phyloP scores from a whole-genome alignment of 805 yeast species.

The Lachancea fermentati region DNA sequence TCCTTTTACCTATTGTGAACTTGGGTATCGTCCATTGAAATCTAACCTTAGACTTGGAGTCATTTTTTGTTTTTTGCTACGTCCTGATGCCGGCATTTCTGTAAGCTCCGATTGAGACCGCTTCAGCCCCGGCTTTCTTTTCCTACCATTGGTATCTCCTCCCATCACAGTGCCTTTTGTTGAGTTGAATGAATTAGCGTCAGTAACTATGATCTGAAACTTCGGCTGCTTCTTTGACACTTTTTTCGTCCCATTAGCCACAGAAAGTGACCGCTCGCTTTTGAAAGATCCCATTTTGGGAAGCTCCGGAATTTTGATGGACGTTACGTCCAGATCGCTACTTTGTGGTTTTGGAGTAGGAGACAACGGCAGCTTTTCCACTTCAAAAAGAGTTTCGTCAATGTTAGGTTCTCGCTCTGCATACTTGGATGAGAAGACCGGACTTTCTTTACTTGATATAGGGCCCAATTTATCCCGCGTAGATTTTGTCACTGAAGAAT shows the following conservation, averaged over 20 bases:
- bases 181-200: slow-evolving; percentile 28
- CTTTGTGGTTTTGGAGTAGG: slow-evolving; percentile 28
- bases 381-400: slow-evolving; percentile 18
- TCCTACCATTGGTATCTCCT: slow-evolving; percentile 10
- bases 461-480: slow-evolving; percentile 11
- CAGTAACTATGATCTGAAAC: slow-evolving; percentile 33
- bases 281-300: slow-evolving; percentile 35
- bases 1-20: slow-evolving; percentile 4
- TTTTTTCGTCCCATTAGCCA: slow-evolving; percentile 14
- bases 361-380: slow-evolving; percentile 22
- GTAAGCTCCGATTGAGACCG: slow-evolving; percentile 25
- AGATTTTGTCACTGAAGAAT: slow-evolving; percentile 31
- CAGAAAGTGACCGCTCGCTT: slow-evolving; percentile 18
- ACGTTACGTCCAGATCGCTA: slow-evolving; percentile 7
- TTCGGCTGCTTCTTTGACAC: slow-evolving; percentile 26
- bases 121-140: slow-evolving; percentile 16
- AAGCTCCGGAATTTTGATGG: slow-evolving; percentile 27
- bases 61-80: slow-evolving; percentile 3
- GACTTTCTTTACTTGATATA: slow-evolving; percentile 3
- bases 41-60: background rate
- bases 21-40: slow-evolving; percentile 1
- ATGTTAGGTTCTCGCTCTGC: slow-evolving; percentile 13
- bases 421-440: background rate
- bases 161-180: slow-evolving; percentile 10
- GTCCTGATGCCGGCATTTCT: slow-evolving; percentile 1